These are phyloP conservation scores for Diatrype stigma DNA, from an alignment of 2,329 filamentous ascomycete species.

Conservation along the genomic window DNA sequence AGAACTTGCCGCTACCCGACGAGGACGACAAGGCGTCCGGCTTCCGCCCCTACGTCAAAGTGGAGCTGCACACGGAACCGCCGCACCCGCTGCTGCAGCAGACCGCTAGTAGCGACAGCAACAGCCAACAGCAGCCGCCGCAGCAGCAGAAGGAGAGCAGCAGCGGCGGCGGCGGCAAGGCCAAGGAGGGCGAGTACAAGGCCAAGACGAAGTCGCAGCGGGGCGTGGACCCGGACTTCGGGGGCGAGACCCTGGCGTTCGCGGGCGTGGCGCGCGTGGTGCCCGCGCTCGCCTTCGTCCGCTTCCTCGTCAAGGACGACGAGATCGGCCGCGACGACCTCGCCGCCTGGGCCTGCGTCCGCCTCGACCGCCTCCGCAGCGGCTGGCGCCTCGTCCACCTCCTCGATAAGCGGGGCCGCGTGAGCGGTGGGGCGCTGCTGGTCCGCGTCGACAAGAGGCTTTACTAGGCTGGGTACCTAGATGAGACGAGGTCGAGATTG, in stretches of 20 bases:
- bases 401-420: slow-evolving; percentile 61
- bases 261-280: slow-evolving; percentile 52
- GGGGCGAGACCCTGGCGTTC: slow-evolving; percentile 55
- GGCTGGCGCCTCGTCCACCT: slow-evolving; percentile 78
- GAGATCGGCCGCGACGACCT: slow-evolving; percentile 74
- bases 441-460: slow-evolving; percentile 63
- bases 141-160: slow-evolving; percentile 18
- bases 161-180: slow-evolving; percentile 41
- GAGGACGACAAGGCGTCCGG: slow-evolving; percentile 45
- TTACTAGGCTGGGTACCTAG: neutral
- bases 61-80: slow-evolving; percentile 74
- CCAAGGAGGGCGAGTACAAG: slow-evolving; percentile 56
- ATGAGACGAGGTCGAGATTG: too few species aligned
- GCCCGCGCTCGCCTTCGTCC: slow-evolving; percentile 67
- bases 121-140: slow-evolving; percentile 48
- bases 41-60: slow-evolving; percentile 78
- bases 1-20: slow-evolving; percentile 65
- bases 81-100: slow-evolving; percentile 20
- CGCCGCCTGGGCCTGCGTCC: slow-evolving; percentile 83
- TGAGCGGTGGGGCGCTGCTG: slow-evolving; percentile 66
- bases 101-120: slow-evolving; percentile 32
- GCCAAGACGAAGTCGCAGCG: slow-evolving; percentile 54
- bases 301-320: slow-evolving; percentile 85
- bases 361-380: slow-evolving; percentile 71
- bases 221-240: slow-evolving; percentile 61